phyloP scores from a whole-genome alignment of 495 filamentous ascomycete species.

The Rostrohypoxylon terebratum region DNA sequence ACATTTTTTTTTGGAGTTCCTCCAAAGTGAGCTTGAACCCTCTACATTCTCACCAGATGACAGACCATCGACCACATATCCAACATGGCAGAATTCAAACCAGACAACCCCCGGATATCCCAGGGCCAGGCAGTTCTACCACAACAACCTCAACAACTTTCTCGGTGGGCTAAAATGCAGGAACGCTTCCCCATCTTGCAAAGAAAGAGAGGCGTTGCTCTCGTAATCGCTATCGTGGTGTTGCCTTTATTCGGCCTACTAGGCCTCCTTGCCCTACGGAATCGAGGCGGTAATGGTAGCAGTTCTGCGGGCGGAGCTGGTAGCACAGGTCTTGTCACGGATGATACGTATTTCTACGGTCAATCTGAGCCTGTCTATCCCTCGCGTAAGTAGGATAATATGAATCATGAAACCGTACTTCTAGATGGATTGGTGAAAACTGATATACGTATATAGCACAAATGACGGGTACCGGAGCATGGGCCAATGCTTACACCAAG shows the following conservation, averaged over 20 bases:
- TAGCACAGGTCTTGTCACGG: constrained; percentile 49
- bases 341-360: constrained; percentile 64
- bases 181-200: constrained; percentile 56
- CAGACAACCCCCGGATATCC: constrained; percentile 16
- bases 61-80: neutral
- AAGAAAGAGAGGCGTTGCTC: constrained; percentile 52
- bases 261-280: constrained; percentile 47
- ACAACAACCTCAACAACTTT: constrained; percentile 20
- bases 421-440: neutral
- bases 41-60: constrained; percentile 28
- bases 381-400: constrained; percentile 81
- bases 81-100: constrained; percentile 35
- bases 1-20: neutral
- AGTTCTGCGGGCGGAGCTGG: constrained; percentile 21
- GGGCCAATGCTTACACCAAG: constrained; percentile 80
- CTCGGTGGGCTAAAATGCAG: constrained; percentile 52
- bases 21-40: neutral
- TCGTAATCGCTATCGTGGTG: constrained; percentile 50
- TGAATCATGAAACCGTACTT: constrained; percentile 52
- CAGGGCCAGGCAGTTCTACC: constrained; percentile 31
- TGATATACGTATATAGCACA: constrained; percentile 63
- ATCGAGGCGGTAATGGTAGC: constrained; percentile 11
- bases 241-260: constrained; percentile 50
- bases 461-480: constrained; percentile 61
- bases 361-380: constrained; percentile 85